Percentiles rank a stretch among this genome's conserved stretches.
phyloP scores from a whole-genome alignment of 306 rosid species.

The Glycine tomentella region DNA sequence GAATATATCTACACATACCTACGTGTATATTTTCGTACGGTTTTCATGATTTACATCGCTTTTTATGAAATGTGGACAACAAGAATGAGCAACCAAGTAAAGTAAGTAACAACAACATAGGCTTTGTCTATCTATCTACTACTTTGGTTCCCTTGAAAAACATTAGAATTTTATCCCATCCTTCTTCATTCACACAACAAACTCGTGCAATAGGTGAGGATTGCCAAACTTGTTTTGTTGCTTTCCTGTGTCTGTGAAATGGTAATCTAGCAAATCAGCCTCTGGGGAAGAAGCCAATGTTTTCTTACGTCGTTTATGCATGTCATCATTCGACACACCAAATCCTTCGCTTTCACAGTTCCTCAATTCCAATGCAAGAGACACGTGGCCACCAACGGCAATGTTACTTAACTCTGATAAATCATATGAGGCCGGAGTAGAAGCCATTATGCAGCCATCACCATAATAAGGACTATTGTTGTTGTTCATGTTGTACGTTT shows the following conservation, averaged over 20 bases:
- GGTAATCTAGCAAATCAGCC: constrained; percentile 68
- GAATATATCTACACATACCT: constrained; percentile 48
- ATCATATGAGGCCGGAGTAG: constrained; percentile 56
- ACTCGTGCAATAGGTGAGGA: constrained; percentile 77
- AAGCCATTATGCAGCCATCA: constrained; percentile 50
- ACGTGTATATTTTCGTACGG: constrained; percentile 55
- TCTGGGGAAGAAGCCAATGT: constrained; percentile 58
- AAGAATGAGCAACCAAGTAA: constrained; percentile 41
- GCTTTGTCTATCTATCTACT: constrained; percentile 32
- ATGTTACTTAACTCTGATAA: constrained; percentile 66
- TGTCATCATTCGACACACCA: constrained; percentile 50
- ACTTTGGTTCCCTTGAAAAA: background rate
- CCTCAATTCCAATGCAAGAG: constrained; percentile 87
- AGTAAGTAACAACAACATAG: background rate
- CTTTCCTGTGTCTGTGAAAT: constrained; percentile 68
- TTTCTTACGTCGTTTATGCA: constrained; percentile 52
- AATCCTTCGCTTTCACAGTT: constrained; percentile 74
- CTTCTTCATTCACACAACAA: constrained; percentile 58
- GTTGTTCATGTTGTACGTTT: constrained; percentile 54
- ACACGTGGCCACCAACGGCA: constrained; percentile 52
- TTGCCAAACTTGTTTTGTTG: constrained; percentile 77
- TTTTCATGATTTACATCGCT: constrained; percentile 46
- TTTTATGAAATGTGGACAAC: constrained; percentile 48
- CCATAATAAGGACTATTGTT: constrained; percentile 47
- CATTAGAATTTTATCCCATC: background rate